These are phyloP conservation scores for Fusarium protoensiforme DNA, from an alignment of 2,329 filamentous ascomycete species.

Conservation along the genomic window DNA sequence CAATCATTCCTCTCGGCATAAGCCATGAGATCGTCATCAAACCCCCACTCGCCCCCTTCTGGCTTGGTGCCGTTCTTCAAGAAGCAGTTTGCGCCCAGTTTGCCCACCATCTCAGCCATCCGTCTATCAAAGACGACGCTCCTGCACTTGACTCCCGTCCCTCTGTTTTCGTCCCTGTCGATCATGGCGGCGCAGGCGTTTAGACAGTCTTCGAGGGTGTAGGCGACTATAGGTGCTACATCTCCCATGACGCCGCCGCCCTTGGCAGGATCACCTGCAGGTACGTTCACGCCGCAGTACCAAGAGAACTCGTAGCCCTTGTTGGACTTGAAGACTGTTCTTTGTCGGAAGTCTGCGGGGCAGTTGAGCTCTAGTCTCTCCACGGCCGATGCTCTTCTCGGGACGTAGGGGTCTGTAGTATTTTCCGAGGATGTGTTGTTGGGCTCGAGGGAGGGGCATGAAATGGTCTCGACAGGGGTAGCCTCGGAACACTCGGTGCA, in stretches of 20 bases:
- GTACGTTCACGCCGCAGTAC: not conserved
- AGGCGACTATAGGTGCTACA: not conserved
- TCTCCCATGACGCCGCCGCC: not conserved
- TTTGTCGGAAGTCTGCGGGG: not conserved
- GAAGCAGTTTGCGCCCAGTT: not conserved
- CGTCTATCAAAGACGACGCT: not conserved
- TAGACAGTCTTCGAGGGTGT: not conserved
- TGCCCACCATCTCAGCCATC: not conserved
- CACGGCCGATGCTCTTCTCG: not conserved
- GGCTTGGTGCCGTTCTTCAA: not conserved
- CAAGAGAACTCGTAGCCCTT: not conserved
- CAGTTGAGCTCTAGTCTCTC: not conserved
- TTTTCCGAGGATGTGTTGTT: not conserved
- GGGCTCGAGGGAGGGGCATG: not conserved
- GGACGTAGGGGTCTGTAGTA: not conserved
- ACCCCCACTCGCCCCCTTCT: not conserved
- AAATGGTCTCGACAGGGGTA: not conserved
- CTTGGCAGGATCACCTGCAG: not conserved
- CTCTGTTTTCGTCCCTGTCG: not conserved
- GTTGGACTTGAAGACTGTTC: not conserved
- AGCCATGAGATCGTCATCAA: not conserved
- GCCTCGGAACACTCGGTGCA: not conserved
- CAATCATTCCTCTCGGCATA: not conserved
- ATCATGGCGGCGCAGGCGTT: not conserved
- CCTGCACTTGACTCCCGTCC: not conserved